Base-by-base conservation (phyloP, 2,329 filamentous ascomycete species). In the Aspergillus bombycis region DNA sequence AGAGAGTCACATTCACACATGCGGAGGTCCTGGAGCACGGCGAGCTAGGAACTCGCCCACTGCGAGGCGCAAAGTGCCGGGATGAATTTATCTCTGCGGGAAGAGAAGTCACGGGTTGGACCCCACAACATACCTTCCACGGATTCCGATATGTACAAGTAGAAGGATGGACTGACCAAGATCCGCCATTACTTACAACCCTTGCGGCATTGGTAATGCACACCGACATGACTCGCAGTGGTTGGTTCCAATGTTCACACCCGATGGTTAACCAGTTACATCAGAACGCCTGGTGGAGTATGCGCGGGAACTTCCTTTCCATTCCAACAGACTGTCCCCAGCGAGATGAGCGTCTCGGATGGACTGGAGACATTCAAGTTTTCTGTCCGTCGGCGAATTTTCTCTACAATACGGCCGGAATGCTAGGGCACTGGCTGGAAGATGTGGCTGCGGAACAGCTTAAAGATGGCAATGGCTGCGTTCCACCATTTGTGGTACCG, bases 291-390 rank as follows among this genome's bases (percentile, higher is more conserved):
- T 69, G 77, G 34, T 88, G 86, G 86, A 81, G 81, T 6, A 86
- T 87, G 82, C 80, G 81, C 32, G 85, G 85, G 0, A 89, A 88
- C 66, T 88, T 89, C 67, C 67, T 88, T 3, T 81, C 80, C 0
- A 73, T 88, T 0, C 85, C 85, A 0, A 88, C 85, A 0, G 86
- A 89, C 67, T 87, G 84, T 65, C 85, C 85, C 0, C 84, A 86
- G 65, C 77, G 84, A 1, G 84, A 87, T 59, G 84, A 87, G 71
- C 78, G 84, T 0, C 71, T 86, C 7, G 82, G 83, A 23, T 85
- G 85, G 86, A 84, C 81, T 0, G 82, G 86, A 19, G 82, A 86
- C 65, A 75, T 79, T 9, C 82, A 82, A 43, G 78, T 81, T 1
- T 88, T 88, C 62, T 75, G 78, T 0, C 81, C 83, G 0, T 82